Evolutionary conservation across 2,329 filamentous ascomycete species (phyloP).

Genomic region (Cryphonectria naterciae): DNA sequence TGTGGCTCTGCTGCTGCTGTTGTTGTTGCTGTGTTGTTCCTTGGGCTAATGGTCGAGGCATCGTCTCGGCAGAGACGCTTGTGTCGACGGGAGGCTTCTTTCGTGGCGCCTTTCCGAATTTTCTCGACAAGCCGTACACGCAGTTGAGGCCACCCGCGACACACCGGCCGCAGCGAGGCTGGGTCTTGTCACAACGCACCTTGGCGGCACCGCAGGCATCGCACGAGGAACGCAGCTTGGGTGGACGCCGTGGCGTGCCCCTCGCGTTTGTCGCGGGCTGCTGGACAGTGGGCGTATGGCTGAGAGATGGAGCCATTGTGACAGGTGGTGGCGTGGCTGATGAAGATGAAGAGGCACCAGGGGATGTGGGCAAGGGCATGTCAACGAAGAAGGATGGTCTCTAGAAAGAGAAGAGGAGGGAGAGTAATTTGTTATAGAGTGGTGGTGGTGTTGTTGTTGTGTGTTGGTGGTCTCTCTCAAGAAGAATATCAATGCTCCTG

Average conservation of each 20-base stretch:
- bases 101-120: conserved; percentile 28
- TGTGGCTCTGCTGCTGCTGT: background rate
- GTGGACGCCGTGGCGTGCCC: conserved; percentile 22
- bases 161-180: conserved; percentile 28
- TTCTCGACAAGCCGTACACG: conserved; percentile 28
- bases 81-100: conserved; percentile 27
- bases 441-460: background rate
- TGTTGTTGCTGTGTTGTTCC: background rate
- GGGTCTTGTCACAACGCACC: conserved; percentile 30
- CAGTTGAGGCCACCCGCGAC: conserved; percentile 27
- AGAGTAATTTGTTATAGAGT: background rate
- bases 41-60: conserved; percentile 23
- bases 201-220: conserved; percentile 30
- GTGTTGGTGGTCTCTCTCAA: background rate
- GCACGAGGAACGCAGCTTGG: conserved; percentile 30
- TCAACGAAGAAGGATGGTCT: background rate
- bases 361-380: conserved; percentile 16
- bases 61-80: conserved; percentile 10
- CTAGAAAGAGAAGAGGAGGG: background rate
- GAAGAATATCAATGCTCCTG: background rate
- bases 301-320: conserved; percentile 19
- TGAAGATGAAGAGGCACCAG: conserved; percentile 18
- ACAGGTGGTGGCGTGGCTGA: conserved; percentile 20
- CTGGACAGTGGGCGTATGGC: conserved; percentile 10
- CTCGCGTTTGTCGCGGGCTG: conserved; percentile 23